Base-by-base conservation (phyloP, 1,284 basidiomycete species). In the Polyporus tsugae region DNA sequence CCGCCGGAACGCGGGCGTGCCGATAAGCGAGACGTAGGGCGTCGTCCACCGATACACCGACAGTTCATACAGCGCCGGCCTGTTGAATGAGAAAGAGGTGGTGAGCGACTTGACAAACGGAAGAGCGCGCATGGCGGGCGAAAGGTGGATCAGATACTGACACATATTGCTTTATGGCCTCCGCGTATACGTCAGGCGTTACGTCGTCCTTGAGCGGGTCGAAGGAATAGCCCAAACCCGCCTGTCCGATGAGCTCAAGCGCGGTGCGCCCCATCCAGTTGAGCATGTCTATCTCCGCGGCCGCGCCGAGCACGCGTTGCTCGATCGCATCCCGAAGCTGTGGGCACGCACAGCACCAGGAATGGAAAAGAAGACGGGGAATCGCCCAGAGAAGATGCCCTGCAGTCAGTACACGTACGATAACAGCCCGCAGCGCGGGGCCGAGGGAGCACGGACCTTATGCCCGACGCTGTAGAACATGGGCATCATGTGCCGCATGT, bases 231-330 rank as follows among this genome's bases (percentile, higher is more conserved):
- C 80, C 81, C 11, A 82, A 73, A 0, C 79, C 80, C 2, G 77
- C 80, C 68, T 80, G 80, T 1, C 79, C 80, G 65, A 82, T 76
- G 22, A 79, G 74, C 73, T 82, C 81, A 19, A 82, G 75, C 33
- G 81, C 78, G 9, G 77, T 75, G 55, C 79, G 77, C 11, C 75
- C 77, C 75, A 78, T 78, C 78, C 80, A 81, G 52, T 75, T 70
- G 9, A 79, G 70, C 62, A 82, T 71, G 63, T 81, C 78, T 61
- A 82, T 71, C 60, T 77, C 77, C 60, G 74, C 67, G 11, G 72
- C 67, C 38, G 73, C 75, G 35, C 39, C 36, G 4, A 57, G 46
- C 53, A 74, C 72, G 35, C 68, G 73, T 58, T 57, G 59, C 33
- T 63, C 67, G 35, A 78, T 71, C 42, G 73, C 75, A 13, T 72